Percentiles rank a stretch among this genome's conserved stretches.
phyloP scores from a whole-genome alignment of 208 protist genomes.

The Porcisia deanei region DNA sequence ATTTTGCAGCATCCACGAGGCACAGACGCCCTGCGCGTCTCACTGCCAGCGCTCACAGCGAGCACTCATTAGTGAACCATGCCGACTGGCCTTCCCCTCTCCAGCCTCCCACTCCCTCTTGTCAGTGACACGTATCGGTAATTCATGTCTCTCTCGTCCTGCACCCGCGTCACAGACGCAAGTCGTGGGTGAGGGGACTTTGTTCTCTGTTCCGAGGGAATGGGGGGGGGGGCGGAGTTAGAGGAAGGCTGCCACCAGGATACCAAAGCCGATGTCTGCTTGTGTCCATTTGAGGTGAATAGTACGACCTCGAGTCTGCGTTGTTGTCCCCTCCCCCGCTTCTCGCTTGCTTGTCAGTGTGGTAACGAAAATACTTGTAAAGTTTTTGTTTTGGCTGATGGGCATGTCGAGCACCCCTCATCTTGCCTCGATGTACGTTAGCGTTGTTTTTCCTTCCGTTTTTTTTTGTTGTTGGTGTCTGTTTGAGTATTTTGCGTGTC shows the following conservation, averaged over 20 bases:
- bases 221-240: no score
- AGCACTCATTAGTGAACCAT: constrained; percentile 14
- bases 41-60: constrained; percentile 57
- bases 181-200: no score
- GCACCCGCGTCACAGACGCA: no score
- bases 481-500: not conserved
- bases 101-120: no score
- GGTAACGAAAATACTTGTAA: no score
- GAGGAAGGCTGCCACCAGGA: not conserved
- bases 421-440: constrained; percentile 10
- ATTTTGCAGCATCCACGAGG: constrained; percentile 75
- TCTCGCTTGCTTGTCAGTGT: not conserved
- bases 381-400: not conserved
- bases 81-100: not conserved
- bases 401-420: no score
- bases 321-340: no score
- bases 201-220: no score
- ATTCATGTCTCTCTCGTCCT: not conserved
- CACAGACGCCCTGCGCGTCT: constrained; percentile 66
- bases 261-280: not conserved
- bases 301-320: no score
- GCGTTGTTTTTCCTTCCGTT: not conserved
- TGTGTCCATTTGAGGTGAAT: not conserved
- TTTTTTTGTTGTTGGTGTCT: not conserved
- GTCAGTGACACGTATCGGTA: not conserved